phyloP scores from a whole-genome alignment of 2,329 filamentous ascomycete genomes.

The Aspergillus bombycis region DNA sequence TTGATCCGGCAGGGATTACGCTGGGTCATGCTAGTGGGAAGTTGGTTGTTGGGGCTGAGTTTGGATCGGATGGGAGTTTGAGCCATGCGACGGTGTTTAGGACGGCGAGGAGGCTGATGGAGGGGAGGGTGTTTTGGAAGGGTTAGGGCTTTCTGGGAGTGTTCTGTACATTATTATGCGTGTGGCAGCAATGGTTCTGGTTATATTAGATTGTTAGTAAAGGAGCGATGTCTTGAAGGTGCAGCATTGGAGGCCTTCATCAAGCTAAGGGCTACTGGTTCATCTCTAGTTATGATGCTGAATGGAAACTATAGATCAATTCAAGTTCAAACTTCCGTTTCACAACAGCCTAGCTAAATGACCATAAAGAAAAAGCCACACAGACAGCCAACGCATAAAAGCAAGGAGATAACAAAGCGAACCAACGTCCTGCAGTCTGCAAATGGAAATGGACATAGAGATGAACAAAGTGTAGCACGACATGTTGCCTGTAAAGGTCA shows the following conservation, averaged over 20 bases:
- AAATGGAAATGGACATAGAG: too few relatives aligned
- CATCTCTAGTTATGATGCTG: background rate
- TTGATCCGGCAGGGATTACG: constrained; percentile 39
- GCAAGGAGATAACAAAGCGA: too few relatives aligned
- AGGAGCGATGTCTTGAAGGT: background rate
- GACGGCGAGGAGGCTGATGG: constrained; percentile 53
- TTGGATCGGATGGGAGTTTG: constrained; percentile 39
- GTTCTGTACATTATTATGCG: background rate
- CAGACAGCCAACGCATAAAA: too few relatives aligned
- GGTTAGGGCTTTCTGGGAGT: background rate
- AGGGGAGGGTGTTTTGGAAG: constrained; percentile 50
- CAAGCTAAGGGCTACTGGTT: background rate
- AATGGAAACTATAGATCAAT: too few relatives aligned
- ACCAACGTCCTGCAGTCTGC: too few relatives aligned
- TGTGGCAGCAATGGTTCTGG: background rate
- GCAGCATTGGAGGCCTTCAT: background rate
- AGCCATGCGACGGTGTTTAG: constrained; percentile 49
- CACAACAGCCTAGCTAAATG: too few relatives aligned
- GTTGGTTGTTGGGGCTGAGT: constrained; percentile 47
- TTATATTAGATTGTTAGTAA: background rate
- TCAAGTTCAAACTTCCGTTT: too few relatives aligned
- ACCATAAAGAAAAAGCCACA: too few relatives aligned
- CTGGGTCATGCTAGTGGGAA: constrained; percentile 54
- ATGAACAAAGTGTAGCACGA: too few relatives aligned
- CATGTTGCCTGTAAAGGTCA: too few relatives aligned